phyloP scores from a whole-genome alignment of 108 stramenopile species.

The Cyclotella choctawhatcheeana region DNA sequence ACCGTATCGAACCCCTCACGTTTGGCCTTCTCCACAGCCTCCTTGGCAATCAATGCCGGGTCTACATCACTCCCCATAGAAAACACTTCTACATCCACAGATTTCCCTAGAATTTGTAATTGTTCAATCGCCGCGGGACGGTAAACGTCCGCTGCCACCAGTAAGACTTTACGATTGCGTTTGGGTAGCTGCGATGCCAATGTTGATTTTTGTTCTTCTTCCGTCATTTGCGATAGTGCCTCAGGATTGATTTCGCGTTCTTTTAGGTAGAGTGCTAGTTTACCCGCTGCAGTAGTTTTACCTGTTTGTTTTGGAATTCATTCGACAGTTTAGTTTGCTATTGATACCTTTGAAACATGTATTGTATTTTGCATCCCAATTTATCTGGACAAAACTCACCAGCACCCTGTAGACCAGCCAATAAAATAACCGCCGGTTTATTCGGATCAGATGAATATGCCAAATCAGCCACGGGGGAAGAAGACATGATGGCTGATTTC shows the following conservation, averaged over 20 bases:
- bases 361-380: too few relatives aligned
- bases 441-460: slow-evolving; percentile 47
- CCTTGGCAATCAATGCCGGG: slow-evolving; percentile 89
- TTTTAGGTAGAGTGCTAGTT: slow-evolving; percentile 88
- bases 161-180: slow-evolving; percentile 79
- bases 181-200: slow-evolving; percentile 69
- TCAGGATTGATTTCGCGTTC: slow-evolving; percentile 82
- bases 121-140: slow-evolving; percentile 97
- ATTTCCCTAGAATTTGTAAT: slow-evolving; percentile 85
- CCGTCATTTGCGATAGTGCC: slow-evolving; percentile 47
- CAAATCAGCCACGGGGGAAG: slow-evolving; percentile 67
- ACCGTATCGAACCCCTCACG: slow-evolving; percentile 90
- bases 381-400: too few relatives aligned
- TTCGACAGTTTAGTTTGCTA: too few relatives aligned
- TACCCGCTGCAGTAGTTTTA: slow-evolving; percentile 95
- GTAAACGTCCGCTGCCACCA: slow-evolving; percentile 95
- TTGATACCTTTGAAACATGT: too few relatives aligned
- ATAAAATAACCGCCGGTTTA: slow-evolving; percentile 85
- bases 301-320: too few relatives aligned
- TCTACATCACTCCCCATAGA: slow-evolving; percentile 80
- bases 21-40: slow-evolving; percentile 81
- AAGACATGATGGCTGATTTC: slow-evolving; percentile 15
- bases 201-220: slow-evolving; percentile 52
- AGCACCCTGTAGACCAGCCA: slow-evolving; percentile 96
- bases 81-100: slow-evolving; percentile 86